Percentiles rank a stretch among this genome's conserved stretches.
Evolutionary conservation across 257 asterid species (phyloP).

Genomic region (Gentiana straminea): DNA sequence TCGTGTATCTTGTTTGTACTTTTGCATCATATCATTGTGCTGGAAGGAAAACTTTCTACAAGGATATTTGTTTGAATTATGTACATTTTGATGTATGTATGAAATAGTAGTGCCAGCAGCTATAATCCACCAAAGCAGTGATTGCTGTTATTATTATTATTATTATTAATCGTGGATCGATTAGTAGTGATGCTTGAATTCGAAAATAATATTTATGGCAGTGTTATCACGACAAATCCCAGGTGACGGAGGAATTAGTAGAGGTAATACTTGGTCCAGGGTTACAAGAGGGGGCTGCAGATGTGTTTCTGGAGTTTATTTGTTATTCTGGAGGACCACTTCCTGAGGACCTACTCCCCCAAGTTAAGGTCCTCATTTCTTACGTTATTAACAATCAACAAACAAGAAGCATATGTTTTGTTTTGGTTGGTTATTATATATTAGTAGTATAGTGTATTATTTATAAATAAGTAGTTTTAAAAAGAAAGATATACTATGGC

Average conservation of each 20-base stretch:
- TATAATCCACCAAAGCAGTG: too few species aligned
- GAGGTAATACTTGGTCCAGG: conserved; percentile 80
- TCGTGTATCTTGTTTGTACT: too few species aligned
- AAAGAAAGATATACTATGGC: background rate
- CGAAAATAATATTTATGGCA: conserved; percentile 18
- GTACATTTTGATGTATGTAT: too few species aligned
- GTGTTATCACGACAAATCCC: conserved; percentile 87
- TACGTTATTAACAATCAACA: background rate
- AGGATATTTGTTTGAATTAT: too few species aligned
- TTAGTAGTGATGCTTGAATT: background rate
- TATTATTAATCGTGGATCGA: background rate
- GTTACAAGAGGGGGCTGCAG: conserved; percentile 82
- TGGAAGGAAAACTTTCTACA: too few species aligned
- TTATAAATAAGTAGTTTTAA: background rate
- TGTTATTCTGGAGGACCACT: conserved; percentile 96
- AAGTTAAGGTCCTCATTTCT: conserved; percentile 45
- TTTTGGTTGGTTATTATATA: background rate
- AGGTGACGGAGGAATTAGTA: conserved; percentile 90
- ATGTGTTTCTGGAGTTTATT: conserved; percentile 94
- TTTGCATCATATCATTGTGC: too few species aligned
- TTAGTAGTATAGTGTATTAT: too few species aligned
- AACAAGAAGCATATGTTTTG: background rate
- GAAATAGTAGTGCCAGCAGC: too few species aligned
- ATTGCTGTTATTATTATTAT: too few species aligned
- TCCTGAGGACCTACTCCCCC: conserved; percentile 89